Percentiles rank a stretch among this genome's conserved stretches.
Evolutionary conservation across 75 land plant species (phyloP).

Genomic region (Isoetes taiwanensis): DNA sequence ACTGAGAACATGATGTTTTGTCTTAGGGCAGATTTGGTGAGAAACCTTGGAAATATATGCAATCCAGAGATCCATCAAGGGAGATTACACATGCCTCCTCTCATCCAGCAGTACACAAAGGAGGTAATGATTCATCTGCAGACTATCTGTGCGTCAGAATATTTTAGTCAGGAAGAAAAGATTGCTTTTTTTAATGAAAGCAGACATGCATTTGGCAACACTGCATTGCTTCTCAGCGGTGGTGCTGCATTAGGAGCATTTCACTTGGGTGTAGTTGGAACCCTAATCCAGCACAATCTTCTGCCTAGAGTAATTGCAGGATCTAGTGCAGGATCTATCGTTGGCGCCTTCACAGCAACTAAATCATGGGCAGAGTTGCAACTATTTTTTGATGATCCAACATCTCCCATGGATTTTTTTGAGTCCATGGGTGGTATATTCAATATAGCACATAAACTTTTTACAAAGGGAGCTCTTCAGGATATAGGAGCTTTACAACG

Average conservation of each 20-base stretch:
- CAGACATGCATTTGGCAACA: constrained; percentile 89
- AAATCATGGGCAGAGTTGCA: constrained; percentile 94
- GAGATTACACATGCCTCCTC: constrained; percentile 68
- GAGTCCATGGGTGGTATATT: constrained; percentile 92
- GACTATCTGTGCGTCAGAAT: constrained; percentile 83
- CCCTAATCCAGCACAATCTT: constrained; percentile 78
- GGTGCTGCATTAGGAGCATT: constrained; percentile 99
- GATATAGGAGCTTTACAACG: constrained; percentile 75
- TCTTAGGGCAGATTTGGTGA: constrained; percentile 75
- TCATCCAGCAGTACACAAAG: constrained; percentile 90
- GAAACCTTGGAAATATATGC: constrained; percentile 97
- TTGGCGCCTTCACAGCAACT: constrained; percentile 78
- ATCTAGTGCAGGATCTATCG: constrained; percentile 87
- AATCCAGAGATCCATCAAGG: constrained; percentile 91
- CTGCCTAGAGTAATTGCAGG: constrained; percentile 90
- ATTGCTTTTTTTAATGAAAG: constrained; percentile 94
- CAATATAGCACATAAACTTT: constrained; percentile 54
- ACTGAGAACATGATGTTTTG: constrained; percentile 84
- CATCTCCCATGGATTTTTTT: constrained; percentile 75
- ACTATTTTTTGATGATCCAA: constrained; percentile 80
- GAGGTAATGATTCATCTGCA: constrained; percentile 69
- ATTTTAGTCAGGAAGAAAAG: constrained; percentile 68
- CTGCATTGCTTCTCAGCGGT: constrained; percentile 87
- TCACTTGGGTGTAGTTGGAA: constrained; percentile 88
- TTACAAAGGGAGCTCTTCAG: constrained; percentile 83